A percentile compares a stretch with the other conserved stretches of the same genome.
Evolutionary conservation across 768 basidiomycete species (phyloP).

Genomic region (Kockovaella imperatae): DNA sequence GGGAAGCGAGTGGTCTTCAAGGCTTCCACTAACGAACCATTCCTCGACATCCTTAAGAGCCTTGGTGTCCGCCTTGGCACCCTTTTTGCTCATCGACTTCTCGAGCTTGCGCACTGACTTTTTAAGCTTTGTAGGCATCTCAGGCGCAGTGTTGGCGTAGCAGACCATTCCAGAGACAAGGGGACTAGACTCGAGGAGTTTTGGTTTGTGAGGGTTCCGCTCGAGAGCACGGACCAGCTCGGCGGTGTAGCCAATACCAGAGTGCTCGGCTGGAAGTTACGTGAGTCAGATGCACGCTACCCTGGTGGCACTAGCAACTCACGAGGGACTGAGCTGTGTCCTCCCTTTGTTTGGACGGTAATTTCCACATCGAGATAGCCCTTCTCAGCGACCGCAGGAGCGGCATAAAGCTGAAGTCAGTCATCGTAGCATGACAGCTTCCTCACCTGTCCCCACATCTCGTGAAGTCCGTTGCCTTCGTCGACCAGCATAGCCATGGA

Average conservation of each 20-base stretch:
- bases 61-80: conserved; percentile 42
- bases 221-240: conserved; percentile 40
- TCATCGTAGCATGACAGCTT: not conserved
- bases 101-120: conserved; percentile 16
- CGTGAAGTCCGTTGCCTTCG: conserved; percentile 28
- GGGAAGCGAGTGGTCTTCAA: conserved; percentile 13
- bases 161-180: conserved; percentile 61
- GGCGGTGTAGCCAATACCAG: conserved; percentile 40
- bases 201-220: conserved; percentile 20
- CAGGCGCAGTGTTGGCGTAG: conserved; percentile 54
- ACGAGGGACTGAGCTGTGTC: conserved; percentile 37
- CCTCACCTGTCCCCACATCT: conserved; percentile 27
- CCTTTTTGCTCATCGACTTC: conserved; percentile 5
- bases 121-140: conserved; percentile 42
- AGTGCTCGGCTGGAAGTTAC: conserved; percentile 26
- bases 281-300: not conserved
- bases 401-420: conserved; percentile 14
- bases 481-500: conserved; percentile 37
- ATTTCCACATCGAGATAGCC: conserved; percentile 36
- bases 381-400: conserved; percentile 37
- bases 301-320: not conserved
- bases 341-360: conserved; percentile 31
- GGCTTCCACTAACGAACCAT: conserved; percentile 15
- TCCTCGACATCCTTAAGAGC: conserved; percentile 51
- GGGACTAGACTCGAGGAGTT: conserved; percentile 55